A percentile compares a stretch with the other conserved stretches of the same genome.
Evolutionary conservation across 331 rosid genomes (phyloP).

Genomic region (Quercus lobata): DNA sequence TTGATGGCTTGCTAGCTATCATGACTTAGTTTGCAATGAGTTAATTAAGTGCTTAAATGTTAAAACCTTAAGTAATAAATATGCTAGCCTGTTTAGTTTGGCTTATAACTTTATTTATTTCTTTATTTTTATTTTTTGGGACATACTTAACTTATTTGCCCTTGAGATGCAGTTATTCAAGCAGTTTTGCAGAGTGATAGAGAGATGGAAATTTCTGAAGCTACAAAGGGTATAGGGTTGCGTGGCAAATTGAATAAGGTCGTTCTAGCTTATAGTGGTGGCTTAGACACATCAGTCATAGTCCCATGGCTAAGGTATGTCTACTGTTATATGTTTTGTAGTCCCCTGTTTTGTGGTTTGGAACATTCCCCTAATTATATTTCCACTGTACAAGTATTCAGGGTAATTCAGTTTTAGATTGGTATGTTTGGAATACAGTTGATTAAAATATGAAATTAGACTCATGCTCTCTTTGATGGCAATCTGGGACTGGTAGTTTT

Average conservation of each 20-base stretch:
- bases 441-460: too few species aligned
- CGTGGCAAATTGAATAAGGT: constrained; percentile 85
- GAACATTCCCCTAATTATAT: background rate
- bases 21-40: background rate
- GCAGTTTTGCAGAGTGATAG: constrained; percentile 37
- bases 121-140: too few species aligned
- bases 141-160: background rate
- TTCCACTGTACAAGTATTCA: background rate
- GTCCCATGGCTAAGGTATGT: constrained; percentile 93
- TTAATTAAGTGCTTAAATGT: too few species aligned
- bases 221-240: constrained; percentile 44
- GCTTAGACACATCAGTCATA: constrained; percentile 93
- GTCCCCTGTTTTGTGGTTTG: background rate
- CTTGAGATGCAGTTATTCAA: constrained; percentile 44
- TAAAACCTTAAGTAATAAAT: background rate
- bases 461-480: too few species aligned
- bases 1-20: background rate
- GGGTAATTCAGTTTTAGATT: background rate
- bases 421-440: background rate
- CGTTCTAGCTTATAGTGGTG: constrained; percentile 96
- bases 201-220: constrained; percentile 34
- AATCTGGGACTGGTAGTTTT: background rate
- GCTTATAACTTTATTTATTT: too few species aligned
- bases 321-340: background rate
- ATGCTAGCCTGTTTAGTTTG: too few species aligned